phyloP scores from a whole-genome alignment of 306 rosid genomes.

The Acacia crassicarpa region DNA sequence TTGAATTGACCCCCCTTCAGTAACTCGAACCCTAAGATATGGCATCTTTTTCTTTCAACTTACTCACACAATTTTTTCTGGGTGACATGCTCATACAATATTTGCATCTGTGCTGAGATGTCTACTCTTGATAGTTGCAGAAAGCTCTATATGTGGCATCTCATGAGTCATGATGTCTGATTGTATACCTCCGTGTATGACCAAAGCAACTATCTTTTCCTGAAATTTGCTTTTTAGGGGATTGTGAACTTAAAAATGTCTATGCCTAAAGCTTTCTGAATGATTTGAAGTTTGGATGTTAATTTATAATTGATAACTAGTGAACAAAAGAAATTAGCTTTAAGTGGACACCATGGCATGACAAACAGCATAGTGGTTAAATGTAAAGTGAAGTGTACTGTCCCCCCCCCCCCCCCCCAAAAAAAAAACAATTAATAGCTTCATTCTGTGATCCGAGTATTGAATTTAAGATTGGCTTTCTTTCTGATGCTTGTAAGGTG shows the following conservation, averaged over 20 bases:
- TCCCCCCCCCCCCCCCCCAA: too few species aligned
- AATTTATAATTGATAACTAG: background rate
- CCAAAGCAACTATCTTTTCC: background rate
- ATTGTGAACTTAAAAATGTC: background rate
- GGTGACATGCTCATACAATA: background rate
- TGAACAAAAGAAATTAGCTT: background rate
- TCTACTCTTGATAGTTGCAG: background rate
- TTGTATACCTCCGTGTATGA: background rate
- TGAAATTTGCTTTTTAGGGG: background rate
- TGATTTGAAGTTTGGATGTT: background rate
- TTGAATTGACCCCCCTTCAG: background rate
- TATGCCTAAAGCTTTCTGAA: background rate
- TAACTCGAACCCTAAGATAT: background rate
- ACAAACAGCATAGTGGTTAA: background rate
- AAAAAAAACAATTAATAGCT: background rate
- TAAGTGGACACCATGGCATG: background rate
- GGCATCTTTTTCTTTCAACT: background rate
- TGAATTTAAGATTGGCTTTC: background rate
- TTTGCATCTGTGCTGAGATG: background rate
- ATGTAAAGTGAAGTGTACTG: background rate
- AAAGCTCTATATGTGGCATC: background rate
- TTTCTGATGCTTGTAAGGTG: background rate
- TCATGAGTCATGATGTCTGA: background rate
- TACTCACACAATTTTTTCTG: background rate
- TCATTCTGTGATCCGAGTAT: background rate